Conservation (phyloP, 768 basidiomycete species). For the Rhizopogon vinicolor region DNA sequence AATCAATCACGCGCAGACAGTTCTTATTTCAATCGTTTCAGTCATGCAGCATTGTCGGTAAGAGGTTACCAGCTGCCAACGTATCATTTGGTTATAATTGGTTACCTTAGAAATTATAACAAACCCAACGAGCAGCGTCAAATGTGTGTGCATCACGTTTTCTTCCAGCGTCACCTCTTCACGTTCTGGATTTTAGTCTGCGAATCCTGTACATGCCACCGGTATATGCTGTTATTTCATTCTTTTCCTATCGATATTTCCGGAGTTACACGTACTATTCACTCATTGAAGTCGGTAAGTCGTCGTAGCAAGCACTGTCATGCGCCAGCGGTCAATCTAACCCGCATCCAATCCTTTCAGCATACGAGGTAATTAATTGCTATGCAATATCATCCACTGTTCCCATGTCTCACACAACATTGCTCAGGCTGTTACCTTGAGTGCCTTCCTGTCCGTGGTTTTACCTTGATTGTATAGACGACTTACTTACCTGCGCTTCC, state of each 20-base stretch:
- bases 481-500: background rate
- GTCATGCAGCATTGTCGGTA: slow-evolving; percentile 63
- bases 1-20: slow-evolving; percentile 36
- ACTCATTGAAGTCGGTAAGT: slow-evolving; percentile 46
- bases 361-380: slow-evolving; percentile 54
- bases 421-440: slow-evolving; percentile 68
- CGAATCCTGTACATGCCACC: slow-evolving; percentile 83
- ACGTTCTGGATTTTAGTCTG: slow-evolving; percentile 36
- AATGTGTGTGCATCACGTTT: slow-evolving; percentile 44
- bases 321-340: slow-evolving; percentile 11
- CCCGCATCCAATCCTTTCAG: slow-evolving; percentile 29
- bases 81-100: background rate
- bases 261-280: slow-evolving; percentile 67
- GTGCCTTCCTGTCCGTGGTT: slow-evolving; percentile 74
- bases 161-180: background rate
- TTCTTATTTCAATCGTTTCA: slow-evolving; percentile 53
- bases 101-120: slow-evolving; percentile 57
- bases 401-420: slow-evolving; percentile 11
- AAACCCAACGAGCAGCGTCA: slow-evolving; percentile 74
- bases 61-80: slow-evolving; percentile 13
- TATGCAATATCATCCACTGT: background rate
- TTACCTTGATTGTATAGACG: background rate
- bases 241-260: slow-evolving; percentile 83
- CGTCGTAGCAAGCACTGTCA: background rate
- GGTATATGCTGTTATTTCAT: slow-evolving; percentile 77